Base-by-base conservation (phyloP, 371 early-diverging fungal genomes). In the Mortierella sp. region DNA sequence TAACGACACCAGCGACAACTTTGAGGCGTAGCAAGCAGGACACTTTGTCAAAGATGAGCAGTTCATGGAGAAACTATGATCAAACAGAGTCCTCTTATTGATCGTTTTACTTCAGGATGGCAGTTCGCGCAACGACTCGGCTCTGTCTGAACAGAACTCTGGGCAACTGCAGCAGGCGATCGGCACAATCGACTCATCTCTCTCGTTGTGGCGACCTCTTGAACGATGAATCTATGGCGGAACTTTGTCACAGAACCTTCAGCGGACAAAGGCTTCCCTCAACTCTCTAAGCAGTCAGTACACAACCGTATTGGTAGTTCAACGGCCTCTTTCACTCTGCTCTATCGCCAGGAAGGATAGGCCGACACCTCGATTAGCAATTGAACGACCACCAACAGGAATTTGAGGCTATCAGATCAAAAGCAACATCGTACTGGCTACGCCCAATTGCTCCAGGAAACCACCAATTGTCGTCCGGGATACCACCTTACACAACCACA, bases 11-110 rank as follows among this genome's bases (percentile, higher is more conserved):
- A 4, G 10, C 50, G 4, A 47, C 1, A n/a, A 50, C 47, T n/a
- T n/a, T 10, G 10, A n/a, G n/a, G n/a, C 22, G 50, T 22, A 50
- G n/a, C 0, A 13, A 14, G 16, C 10, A 50, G n/a, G 24, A 5
- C 16, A 14, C 22, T 50, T 50, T 26, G 24, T 26, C 13, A 26
- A 58, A 31, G 45, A 66, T 37, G 13, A 34, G 14, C 65, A 65
- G 44, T 44, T 53, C 39, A 53, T 52, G 69, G 26, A 26, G 69
- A 68, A 53, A 53, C 58, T 68, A 68, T 39, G 69, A 53, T 68
- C 53, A 37, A 53, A 11, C 45, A 29, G 31, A 66, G 22, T 48
- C 37, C 9, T 39, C 55, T 14, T 55, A 4, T 19, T 31, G 55
- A 55, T 55, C 55, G 2, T 55, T 55, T 29, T 34, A 19, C 47